Conservation (phyloP, 2,329 filamentous ascomycete genomes). For the Teratosphaeria pseudoeucalypti region DNA sequence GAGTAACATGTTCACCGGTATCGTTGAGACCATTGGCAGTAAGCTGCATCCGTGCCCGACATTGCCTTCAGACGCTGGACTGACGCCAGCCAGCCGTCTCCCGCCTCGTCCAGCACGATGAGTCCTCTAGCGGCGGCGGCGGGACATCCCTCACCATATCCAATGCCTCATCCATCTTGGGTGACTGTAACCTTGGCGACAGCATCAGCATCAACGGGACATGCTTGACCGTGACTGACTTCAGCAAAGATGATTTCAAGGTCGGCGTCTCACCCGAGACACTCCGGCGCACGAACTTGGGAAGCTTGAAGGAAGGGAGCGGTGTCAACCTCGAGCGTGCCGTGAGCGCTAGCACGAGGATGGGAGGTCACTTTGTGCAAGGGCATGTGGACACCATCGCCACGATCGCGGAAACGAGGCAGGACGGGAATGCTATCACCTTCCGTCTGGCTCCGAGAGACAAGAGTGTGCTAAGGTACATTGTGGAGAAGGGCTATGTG, state of each 20-base stretch:
- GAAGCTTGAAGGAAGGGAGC: slow-evolving; percentile 53
- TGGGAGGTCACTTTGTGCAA: slow-evolving; percentile 97
- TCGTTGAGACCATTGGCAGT: slow-evolving; percentile 91
- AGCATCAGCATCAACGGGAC: slow-evolving; percentile 93
- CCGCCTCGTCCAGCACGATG: slow-evolving; percentile 68
- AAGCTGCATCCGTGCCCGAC: slow-evolving; percentile 29
- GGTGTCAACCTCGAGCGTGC: slow-evolving; percentile 89
- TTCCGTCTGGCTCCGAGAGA: slow-evolving; percentile 70
- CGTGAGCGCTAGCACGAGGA: slow-evolving; percentile 80
- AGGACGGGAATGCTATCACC: slow-evolving; percentile 83
- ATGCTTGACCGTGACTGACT: slow-evolving; percentile 82
- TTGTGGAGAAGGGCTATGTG: slow-evolving; percentile 94
- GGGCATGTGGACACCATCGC: slow-evolving; percentile 92
- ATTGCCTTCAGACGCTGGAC: slow-evolving; percentile 24
- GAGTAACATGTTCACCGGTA: slow-evolving; percentile 79
- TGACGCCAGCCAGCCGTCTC: slow-evolving; percentile 57
- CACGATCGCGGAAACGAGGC: slow-evolving; percentile 57
- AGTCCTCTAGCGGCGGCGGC: slow-evolving; percentile 57
- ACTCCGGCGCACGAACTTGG: slow-evolving; percentile 90
- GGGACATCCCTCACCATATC: slow-evolving; percentile 86
- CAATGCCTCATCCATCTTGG: slow-evolving; percentile 63
- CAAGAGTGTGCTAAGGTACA: slow-evolving; percentile 62
- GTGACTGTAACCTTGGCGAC: slow-evolving; percentile 77
- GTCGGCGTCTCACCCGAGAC: slow-evolving; percentile 94
- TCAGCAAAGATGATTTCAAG: slow-evolving; percentile 59